Conservation (phyloP, 2,329 filamentous ascomycete species). For the Aspergillus japonicus region DNA sequence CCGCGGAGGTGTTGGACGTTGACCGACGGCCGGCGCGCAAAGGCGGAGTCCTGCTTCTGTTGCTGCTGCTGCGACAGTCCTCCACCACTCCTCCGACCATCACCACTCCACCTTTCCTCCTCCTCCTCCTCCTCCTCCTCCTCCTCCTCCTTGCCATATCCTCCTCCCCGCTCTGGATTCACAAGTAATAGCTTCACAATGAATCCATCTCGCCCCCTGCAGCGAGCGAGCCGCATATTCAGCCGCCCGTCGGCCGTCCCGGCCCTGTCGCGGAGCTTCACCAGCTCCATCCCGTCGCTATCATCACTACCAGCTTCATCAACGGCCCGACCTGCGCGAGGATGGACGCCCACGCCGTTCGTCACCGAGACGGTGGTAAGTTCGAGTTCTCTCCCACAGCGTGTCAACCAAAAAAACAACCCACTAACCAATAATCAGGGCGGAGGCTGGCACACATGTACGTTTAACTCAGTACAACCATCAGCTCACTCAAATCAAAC, state of each 20-base stretch:
- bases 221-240: slow-evolving; percentile 24
- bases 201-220: slow-evolving; percentile 23
- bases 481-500: too few species aligned
- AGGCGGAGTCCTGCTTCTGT: slow-evolving; percentile 2
- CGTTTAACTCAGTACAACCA: slow-evolving; percentile 31
- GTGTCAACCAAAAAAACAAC: slow-evolving; percentile 13
- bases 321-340: slow-evolving; percentile 34
- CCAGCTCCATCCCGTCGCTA: slow-evolving; percentile 27
- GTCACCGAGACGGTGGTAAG: slow-evolving; percentile 56
- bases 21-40: neutral
- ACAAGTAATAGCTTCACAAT: slow-evolving; percentile 17
- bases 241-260: slow-evolving; percentile 10
- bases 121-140: slow-evolving; percentile 5
- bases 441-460: slow-evolving; percentile 76
- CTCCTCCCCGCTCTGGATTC: neutral
- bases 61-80: too few species aligned
- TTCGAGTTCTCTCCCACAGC: slow-evolving; percentile 24
- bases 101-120: neutral
- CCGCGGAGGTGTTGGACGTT: neutral
- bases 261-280: slow-evolving; percentile 28
- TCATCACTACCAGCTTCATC: slow-evolving; percentile 15
- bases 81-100: too few species aligned
- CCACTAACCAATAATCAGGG: slow-evolving; percentile 49
- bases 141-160: slow-evolving; percentile 3
- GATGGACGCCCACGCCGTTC: slow-evolving; percentile 54